Conservation (phyloP, 495 filamentous ascomycete genomes). For the Penicillium dipodomyicola region DNA sequence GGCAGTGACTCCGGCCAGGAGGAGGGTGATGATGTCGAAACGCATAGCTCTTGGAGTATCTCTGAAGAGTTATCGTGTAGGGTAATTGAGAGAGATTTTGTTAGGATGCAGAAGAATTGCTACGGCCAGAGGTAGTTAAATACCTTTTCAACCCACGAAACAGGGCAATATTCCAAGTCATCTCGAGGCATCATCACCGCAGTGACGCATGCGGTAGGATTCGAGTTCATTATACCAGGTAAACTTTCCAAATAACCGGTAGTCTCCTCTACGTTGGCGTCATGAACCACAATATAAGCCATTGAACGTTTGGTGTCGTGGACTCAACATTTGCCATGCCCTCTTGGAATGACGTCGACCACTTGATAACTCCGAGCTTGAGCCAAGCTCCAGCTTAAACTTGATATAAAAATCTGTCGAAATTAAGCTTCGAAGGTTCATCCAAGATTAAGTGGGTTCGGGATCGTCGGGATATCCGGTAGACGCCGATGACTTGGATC, state of each 20-base stretch:
- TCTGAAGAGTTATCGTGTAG: not conserved
- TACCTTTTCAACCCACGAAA: not conserved
- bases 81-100: too few relatives aligned
- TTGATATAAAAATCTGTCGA: not conserved
- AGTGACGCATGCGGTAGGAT: not conserved
- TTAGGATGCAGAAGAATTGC: not conserved
- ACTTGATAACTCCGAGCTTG: not conserved
- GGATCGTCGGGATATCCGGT: not conserved
- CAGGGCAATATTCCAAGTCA: not conserved
- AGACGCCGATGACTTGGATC: not conserved
- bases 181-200: not conserved
- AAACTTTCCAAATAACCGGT: not conserved
- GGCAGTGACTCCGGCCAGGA: constrained; percentile 9
- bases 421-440: not conserved
- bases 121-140: not conserved
- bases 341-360: constrained; percentile 2
- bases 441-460: not conserved
- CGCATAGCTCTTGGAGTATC: not conserved
- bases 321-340: not conserved
- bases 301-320: not conserved
- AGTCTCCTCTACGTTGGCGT: not conserved
- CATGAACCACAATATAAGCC: constrained; percentile 1
- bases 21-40: not conserved
- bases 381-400: too few relatives aligned
- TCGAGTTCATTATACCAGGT: not conserved